phyloP scores from a whole-genome alignment of 2,329 filamentous ascomycete species.

The Fonsecaea pedrosoi region DNA sequence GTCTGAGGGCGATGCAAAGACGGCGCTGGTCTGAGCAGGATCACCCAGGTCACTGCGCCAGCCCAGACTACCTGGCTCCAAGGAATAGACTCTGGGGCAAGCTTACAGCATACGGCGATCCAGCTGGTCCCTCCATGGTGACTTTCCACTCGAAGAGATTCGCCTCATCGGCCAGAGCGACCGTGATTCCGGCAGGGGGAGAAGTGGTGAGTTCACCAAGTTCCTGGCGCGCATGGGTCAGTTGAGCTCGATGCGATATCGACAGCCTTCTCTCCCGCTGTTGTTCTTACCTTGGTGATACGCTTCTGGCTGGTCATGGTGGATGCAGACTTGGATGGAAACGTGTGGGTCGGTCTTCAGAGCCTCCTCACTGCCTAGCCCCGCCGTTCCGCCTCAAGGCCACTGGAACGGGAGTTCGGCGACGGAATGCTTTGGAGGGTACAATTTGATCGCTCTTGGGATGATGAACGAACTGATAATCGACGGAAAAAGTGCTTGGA shows the following conservation, averaged over 20 bases:
- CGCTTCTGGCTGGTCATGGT: slow-evolving; percentile 50
- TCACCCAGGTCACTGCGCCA: neutral
- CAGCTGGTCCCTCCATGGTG: slow-evolving; percentile 68
- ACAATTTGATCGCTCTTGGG: neutral
- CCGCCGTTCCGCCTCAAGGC: slow-evolving; percentile 6
- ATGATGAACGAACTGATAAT: neutral
- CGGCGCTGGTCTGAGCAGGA: neutral
- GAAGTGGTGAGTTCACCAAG: slow-evolving; percentile 62
- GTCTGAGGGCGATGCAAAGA: neutral
- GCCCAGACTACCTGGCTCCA: neutral
- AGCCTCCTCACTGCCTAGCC: slow-evolving; percentile 13
- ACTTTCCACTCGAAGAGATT: slow-evolving; percentile 74
- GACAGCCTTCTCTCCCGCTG: neutral
- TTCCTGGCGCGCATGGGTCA: slow-evolving; percentile 55
- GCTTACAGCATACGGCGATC: slow-evolving; percentile 69
- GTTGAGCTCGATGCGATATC: neutral
- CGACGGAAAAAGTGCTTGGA: neutral
- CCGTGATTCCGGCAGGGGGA: slow-evolving; percentile 63
- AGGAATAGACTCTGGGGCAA: slow-evolving; percentile 1
- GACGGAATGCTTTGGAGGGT: slow-evolving; percentile 2
- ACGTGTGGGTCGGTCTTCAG: neutral
- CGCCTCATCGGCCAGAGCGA: slow-evolving; percentile 65
- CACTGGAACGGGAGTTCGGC: slow-evolving; percentile 10
- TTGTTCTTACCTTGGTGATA: slow-evolving; percentile 52
- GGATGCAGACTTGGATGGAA: neutral